A percentile compares a stretch with the other conserved stretches of the same genome.
Conservation (phyloP, 441 rosid genomes). For the Erysimum cheiri region DNA sequence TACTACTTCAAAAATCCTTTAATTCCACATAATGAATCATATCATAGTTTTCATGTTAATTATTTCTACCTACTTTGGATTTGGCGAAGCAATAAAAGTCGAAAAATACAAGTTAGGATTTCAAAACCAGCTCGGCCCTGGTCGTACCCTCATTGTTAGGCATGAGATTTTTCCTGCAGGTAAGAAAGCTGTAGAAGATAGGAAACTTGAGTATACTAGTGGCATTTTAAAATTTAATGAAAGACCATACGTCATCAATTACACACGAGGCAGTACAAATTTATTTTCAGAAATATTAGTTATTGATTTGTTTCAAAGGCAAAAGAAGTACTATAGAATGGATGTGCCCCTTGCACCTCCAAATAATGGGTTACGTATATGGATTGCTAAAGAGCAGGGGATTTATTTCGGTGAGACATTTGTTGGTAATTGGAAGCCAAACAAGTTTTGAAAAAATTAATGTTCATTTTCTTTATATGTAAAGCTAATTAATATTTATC, state of each 20-base stretch:
- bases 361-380: not conserved
- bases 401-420: too few relatives aligned
- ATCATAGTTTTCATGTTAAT: not conserved
- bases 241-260: not conserved
- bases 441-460: too few relatives aligned
- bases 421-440: too few relatives aligned
- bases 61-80: not conserved
- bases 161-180: too few relatives aligned
- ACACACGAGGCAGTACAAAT: not conserved
- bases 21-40: not conserved
- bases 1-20: not conserved
- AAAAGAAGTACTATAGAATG: not conserved
- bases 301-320: not conserved
- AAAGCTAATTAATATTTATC: too few relatives aligned
- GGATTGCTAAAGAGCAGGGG: slow-evolving; percentile 9
- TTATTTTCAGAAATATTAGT: too few relatives aligned
- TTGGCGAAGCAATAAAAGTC: not conserved
- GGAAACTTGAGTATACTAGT: too few relatives aligned
- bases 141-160: not conserved
- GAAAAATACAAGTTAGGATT: not conserved
- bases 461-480: too few relatives aligned
- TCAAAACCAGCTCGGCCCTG: not conserved
- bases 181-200: too few relatives aligned
- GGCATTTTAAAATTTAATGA: not conserved
- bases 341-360: too few relatives aligned